Evolutionary conservation across 352 stramenopile genomes (phyloP).

Genomic region (Phytophthora colocasiae): DNA sequence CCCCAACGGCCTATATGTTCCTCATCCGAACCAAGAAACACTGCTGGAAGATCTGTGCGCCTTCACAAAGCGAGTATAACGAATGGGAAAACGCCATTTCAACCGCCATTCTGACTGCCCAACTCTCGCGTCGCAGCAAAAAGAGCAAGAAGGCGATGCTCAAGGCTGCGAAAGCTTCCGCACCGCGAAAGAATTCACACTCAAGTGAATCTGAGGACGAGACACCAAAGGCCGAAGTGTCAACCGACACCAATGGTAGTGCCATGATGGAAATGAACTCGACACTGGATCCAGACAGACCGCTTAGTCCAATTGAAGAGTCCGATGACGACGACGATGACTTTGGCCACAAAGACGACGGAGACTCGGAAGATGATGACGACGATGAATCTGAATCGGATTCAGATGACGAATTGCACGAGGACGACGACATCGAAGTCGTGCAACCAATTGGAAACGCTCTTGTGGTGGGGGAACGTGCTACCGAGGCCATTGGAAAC

Average conservation of each 20-base stretch:
- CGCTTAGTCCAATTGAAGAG: slow-evolving; percentile 37
- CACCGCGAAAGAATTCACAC: slow-evolving; percentile 29
- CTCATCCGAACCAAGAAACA: slow-evolving; percentile 67
- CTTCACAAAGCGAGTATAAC: slow-evolving; percentile 60
- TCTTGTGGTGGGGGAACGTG: background rate
- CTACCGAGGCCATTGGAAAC: slow-evolving; percentile 10
- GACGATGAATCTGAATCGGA: slow-evolving; percentile 46
- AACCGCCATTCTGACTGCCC: slow-evolving; percentile 64
- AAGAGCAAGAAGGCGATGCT: slow-evolving; percentile 42
- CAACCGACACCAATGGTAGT: slow-evolving; percentile 17
- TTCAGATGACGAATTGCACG: slow-evolving; percentile 36
- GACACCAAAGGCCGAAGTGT: background rate
- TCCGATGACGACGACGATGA: slow-evolving; percentile 54
- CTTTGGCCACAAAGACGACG: slow-evolving; percentile 47
- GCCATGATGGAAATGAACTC: slow-evolving; percentile 20
- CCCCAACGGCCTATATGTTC: slow-evolving; percentile 77
- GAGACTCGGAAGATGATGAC: slow-evolving; percentile 46
- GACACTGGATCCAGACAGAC: slow-evolving; percentile 14
- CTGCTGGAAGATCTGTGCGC: slow-evolving; percentile 77
- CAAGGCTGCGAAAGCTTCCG: slow-evolving; percentile 31
- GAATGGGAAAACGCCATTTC: slow-evolving; percentile 83
- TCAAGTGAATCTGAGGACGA: slow-evolving; percentile 31
- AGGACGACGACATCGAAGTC: slow-evolving; percentile 35
- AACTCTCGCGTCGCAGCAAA: slow-evolving; percentile 52
- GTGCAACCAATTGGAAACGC: slow-evolving; percentile 11